Conservation (phyloP, 176 grass and related monocot genomes). For the Raddia guianensis region DNA sequence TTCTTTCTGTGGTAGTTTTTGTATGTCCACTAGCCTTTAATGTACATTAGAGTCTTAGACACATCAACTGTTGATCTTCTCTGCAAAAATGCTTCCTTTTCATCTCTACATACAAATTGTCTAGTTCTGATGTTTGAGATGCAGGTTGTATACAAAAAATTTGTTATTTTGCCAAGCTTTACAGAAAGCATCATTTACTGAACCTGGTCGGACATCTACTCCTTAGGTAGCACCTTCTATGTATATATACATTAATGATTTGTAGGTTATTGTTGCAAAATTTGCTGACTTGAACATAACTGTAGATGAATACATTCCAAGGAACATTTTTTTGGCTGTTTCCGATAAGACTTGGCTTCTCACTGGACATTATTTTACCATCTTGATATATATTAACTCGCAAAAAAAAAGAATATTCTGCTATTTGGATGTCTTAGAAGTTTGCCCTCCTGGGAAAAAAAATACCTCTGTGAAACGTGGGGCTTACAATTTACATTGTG, state of each 20-base stretch:
- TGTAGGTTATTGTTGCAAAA: not conserved
- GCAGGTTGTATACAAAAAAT: not conserved
- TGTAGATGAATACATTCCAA: not conserved
- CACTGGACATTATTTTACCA: constrained; percentile 5
- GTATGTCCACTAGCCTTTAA: not conserved
- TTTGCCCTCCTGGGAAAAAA: not conserved
- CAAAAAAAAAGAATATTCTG: not conserved
- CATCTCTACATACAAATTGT: constrained; percentile 11
- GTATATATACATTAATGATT: not conserved
- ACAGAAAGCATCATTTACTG: not conserved
- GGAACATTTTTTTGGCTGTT: not conserved
- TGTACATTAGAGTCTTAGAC: not conserved
- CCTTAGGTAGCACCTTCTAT: not conserved
- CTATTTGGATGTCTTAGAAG: not conserved
- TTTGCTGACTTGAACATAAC: not conserved
- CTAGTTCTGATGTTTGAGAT: constrained; percentile 16
- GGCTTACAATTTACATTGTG: not conserved
- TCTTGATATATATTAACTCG: not conserved
- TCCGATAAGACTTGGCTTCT: constrained; percentile 11
- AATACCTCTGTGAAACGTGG: not conserved
- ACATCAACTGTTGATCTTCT: not conserved
- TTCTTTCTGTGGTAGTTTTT: not conserved
- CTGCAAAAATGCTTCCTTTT: constrained; percentile 1
- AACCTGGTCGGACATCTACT: not conserved
- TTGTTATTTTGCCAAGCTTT: not conserved